Base-by-base conservation (phyloP, 139 green algal genomes). In the Auxenochlorella pyrenoidosa region DNA sequence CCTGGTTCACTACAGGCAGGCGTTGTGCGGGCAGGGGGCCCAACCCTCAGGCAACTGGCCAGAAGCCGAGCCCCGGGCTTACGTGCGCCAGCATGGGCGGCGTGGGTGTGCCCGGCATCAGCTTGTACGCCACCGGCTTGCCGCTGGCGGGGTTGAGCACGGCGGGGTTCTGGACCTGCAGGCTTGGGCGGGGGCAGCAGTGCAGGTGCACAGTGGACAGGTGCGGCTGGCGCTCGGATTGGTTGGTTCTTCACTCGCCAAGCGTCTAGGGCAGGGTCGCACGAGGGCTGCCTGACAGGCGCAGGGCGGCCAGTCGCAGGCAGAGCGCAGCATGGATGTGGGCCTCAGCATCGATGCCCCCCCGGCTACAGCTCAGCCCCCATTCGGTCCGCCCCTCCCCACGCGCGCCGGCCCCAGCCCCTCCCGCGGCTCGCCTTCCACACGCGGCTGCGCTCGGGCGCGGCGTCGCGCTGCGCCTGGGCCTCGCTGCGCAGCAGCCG, bases 101-200 rank as follows among this genome's bases (percentile, higher is more conserved):
- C 38, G 72, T 65, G 75, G 75, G n/a, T 6, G 54, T 87, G 58
- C 81, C 75, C 18, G 94, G 92, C 81, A 97, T 83, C 40, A 98
- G 93, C 90, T 97, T 97, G 87, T 91, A 97, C 10, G 85, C 89
- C 34, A 97, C 92, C 16, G 94, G 92, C 60, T 90, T 80, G 38
- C 90, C 89, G 77, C 85, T 77, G 63, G 10, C 60, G 16, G 86
- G 89, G 81, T 90, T 86, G 51, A 86, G 71, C 51, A 90, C 86
- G 38, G n/a, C 21, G 13, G 87, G 85, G 89, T 97, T 98, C 43
- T 91, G 90, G 63, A 97, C 91, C 88, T 89, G 88, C 93, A 71
- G 51, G 32, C 12, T 3, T 4, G 75, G 41, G 13, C 26, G 30
- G 77, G 44, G 32, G 77, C 3, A 10, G 47, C 12, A 44, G 21